Percentiles rank a stretch among this genome's conserved stretches.
phyloP scores from a whole-genome alignment of 805 yeast genomes.

The Wickerhamiella cacticola region DNA sequence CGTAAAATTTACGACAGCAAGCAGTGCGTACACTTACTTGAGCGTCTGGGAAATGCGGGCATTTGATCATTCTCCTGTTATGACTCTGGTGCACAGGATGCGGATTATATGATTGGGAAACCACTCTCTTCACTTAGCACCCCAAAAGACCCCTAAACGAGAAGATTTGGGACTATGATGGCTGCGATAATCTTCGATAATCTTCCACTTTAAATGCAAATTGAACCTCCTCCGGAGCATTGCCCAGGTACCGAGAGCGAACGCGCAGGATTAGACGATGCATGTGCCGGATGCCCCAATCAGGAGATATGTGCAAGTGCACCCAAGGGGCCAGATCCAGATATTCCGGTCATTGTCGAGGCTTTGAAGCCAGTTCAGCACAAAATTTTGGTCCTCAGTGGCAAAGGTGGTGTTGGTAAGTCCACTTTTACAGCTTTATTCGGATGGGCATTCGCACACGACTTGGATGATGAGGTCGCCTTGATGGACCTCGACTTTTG shows the following conservation, averaged over 20 bases:
- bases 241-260: constrained; percentile 98
- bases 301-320: constrained; percentile 75
- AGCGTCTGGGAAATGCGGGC: constrained; percentile 27
- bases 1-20: constrained; percentile 29
- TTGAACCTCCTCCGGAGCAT: constrained; percentile 76
- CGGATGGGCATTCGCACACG: constrained; percentile 84
- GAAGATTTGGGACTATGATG: no score
- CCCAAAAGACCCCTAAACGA: not conserved
- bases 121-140: not conserved
- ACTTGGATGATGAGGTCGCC: constrained; percentile 73
- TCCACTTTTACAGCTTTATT: constrained; percentile 91
- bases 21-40: constrained; percentile 27
- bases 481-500: constrained; percentile 96
- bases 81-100: not conserved
- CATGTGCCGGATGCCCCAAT: constrained; percentile 92
- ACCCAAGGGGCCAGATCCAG: constrained; percentile 91
- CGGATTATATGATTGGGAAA: no score
- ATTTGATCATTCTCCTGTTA: constrained; percentile 17
- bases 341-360: constrained; percentile 59
- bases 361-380: constrained; percentile 57
- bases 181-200: no score
- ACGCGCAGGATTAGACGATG: constrained; percentile 83
- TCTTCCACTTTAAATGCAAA: constrained; percentile 1
- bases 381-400: constrained; percentile 62
- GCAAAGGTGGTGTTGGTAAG: constrained; percentile 81